phyloP scores from a whole-genome alignment of 2,329 filamentous ascomycete genomes.

The Aspergillus fischeri region DNA sequence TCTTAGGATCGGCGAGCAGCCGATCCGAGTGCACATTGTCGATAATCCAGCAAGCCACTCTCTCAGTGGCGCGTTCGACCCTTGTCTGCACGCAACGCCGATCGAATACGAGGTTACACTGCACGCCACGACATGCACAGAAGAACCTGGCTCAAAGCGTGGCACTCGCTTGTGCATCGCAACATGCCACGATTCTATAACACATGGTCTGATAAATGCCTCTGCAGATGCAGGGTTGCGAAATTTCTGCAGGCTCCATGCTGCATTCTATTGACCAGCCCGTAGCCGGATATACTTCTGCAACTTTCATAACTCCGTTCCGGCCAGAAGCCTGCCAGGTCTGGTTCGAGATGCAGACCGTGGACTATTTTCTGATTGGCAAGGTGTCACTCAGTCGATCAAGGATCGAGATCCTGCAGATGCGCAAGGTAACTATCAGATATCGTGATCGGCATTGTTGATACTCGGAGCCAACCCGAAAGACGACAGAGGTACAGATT shows the following conservation, averaged over 20 bases:
- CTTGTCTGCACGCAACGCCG: not conserved
- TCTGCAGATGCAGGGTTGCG: too few relatives aligned
- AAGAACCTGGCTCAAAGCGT: not conserved
- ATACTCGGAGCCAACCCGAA: not conserved
- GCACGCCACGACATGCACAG: not conserved
- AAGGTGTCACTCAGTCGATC: not conserved
- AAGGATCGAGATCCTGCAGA: not conserved
- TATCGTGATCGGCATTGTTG: not conserved
- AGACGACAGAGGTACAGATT: too few relatives aligned
- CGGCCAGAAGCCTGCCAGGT: not conserved
- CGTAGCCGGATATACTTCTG: not conserved
- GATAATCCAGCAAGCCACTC: not conserved
- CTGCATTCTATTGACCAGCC: too few relatives aligned
- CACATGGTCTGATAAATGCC: not conserved
- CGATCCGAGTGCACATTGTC: not conserved
- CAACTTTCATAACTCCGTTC: not conserved
- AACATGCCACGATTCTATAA: not conserved
- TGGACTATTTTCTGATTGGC: not conserved
- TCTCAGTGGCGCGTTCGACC: not conserved
- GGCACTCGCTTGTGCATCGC: not conserved
- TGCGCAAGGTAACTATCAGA: not conserved
- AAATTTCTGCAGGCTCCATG: too few relatives aligned
- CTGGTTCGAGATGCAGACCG: not conserved
- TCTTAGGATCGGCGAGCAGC: not conserved
- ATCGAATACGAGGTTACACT: not conserved